Evolutionary conservation across 2,329 filamentous ascomycete genomes (phyloP).

Genomic region (Beauveria brongniartii): DNA sequence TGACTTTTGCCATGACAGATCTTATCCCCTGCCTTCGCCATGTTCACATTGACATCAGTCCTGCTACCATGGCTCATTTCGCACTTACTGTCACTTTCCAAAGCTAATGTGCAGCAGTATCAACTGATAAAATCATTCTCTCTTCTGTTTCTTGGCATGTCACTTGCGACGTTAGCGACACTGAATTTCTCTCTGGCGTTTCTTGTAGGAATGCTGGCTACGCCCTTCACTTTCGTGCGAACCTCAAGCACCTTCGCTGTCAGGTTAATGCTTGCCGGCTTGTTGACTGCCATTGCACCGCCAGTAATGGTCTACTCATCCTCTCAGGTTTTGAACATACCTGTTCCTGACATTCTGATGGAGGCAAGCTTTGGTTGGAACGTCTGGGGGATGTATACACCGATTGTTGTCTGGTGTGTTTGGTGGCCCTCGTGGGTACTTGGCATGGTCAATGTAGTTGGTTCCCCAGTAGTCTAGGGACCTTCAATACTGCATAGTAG

Average conservation of each 20-base stretch:
- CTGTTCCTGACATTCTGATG: slow-evolving; percentile 52
- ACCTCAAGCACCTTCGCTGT: slow-evolving; percentile 34
- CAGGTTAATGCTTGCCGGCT: slow-evolving; percentile 34
- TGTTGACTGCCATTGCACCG: slow-evolving; percentile 56
- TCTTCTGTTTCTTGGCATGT: slow-evolving; percentile 84
- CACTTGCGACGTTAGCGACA: slow-evolving; percentile 84
- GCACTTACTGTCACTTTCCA: slow-evolving; percentile 42
- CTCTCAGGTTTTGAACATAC: slow-evolving; percentile 32
- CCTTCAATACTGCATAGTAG: neutral
- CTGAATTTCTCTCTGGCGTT: slow-evolving; percentile 92
- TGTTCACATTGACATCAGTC: slow-evolving; percentile 48
- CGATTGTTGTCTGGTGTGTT: slow-evolving; percentile 84
- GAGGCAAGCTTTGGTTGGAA: slow-evolving; percentile 82
- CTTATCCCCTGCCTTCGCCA: slow-evolving; percentile 49
- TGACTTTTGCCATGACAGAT: slow-evolving; percentile 32
- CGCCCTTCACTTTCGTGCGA: slow-evolving; percentile 69
- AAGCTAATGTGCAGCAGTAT: slow-evolving; percentile 59
- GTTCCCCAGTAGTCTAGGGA: slow-evolving; percentile 16
- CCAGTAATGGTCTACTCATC: slow-evolving; percentile 43
- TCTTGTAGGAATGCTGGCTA: slow-evolving; percentile 69
- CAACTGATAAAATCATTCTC: slow-evolving; percentile 83
- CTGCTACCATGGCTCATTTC: slow-evolving; percentile 51
- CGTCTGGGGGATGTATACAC: slow-evolving; percentile 82
- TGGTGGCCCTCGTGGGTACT: slow-evolving; percentile 92
- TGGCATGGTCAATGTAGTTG: slow-evolving; percentile 48